Evolutionary conservation across 352 stramenopile genomes (phyloP).

Genomic region (Saprolegnia parasitica): DNA sequence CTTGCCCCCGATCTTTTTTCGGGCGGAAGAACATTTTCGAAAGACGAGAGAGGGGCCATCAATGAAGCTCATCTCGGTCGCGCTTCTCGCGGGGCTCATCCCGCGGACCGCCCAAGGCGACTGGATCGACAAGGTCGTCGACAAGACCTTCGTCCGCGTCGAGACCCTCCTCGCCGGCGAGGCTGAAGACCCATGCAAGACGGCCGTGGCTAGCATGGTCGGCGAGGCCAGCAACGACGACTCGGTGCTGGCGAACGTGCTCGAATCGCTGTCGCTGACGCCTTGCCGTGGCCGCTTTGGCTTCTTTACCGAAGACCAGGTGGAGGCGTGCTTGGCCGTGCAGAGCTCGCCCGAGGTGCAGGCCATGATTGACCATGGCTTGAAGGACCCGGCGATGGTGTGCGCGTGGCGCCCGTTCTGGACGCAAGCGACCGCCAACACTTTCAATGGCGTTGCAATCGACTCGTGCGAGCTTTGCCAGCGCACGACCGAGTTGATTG

Average conservation of each 20-base stretch:
- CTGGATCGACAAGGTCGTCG: constrained; percentile 1
- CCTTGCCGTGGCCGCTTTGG: constrained; percentile 17
- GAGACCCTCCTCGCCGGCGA: constrained; percentile 6
- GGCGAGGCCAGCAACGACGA: background rate
- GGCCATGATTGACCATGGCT: constrained; percentile 21
- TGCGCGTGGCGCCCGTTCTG: constrained; percentile 27
- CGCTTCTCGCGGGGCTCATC: background rate
- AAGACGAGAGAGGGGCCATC: background rate
- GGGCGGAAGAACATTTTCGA: constrained; percentile 13
- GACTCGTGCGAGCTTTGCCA: constrained; percentile 29
- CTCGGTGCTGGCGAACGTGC: background rate
- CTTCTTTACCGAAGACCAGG: constrained; percentile 18
- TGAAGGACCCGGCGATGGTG: constrained; percentile 15
- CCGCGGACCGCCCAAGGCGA: background rate
- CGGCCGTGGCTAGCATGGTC: background rate
- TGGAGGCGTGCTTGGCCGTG: constrained; percentile 23
- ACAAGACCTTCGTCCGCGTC: background rate
- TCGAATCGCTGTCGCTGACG: constrained; percentile 6
- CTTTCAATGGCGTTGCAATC: background rate
- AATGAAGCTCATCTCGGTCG: constrained; percentile 2
- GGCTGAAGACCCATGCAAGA: constrained; percentile 3
- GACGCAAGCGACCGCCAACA: constrained; percentile 8
- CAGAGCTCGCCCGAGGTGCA: constrained; percentile 24
- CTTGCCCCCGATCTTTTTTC: constrained; percentile 7
- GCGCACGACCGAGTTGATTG: constrained; percentile 23